These are phyloP conservation scores for Osmanthus fragrans DNA, from an alignment of 257 asterid genomes.

Conservation along the genomic window DNA sequence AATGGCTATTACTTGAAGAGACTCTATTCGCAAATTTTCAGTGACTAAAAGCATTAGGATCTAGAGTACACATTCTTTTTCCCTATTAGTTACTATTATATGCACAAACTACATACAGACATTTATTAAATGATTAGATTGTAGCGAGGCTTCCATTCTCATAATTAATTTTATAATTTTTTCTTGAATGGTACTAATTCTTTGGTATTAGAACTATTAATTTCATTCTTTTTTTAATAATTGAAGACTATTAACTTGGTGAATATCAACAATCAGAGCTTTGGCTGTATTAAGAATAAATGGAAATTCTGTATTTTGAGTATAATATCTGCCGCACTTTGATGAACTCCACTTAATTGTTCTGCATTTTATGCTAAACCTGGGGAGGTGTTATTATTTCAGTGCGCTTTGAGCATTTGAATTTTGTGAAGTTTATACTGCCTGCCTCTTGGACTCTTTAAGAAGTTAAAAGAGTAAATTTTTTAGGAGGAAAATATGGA, in stretches of 20 bases:
- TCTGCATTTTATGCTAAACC: constrained; percentile 1
- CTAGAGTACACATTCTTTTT: background rate
- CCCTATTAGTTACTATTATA: no score
- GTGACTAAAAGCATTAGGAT: background rate
- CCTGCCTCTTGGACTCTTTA: no score
- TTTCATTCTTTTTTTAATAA: background rate
- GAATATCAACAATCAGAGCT: background rate
- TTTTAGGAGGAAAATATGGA: background rate
- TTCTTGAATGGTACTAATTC: background rate
- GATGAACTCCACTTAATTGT: background rate
- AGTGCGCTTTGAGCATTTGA: background rate
- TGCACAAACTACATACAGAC: background rate
- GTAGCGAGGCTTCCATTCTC: background rate
- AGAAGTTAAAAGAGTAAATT: background rate
- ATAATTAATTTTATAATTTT: background rate
- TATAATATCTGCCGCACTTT: background rate
- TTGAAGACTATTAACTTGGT: background rate
- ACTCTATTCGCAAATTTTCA: background rate
- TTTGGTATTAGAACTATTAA: background rate
- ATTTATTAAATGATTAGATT: background rate
- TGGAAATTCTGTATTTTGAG: background rate
- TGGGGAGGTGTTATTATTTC: background rate
- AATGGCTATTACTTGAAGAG: background rate
- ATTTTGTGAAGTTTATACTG: background rate
- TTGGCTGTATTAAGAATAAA: background rate